Percentiles rank a stretch among this genome's conserved stretches.
These are phyloP conservation scores for Gliomastix tumulicola DNA, from an alignment of 2,329 filamentous ascomycete species.

Conservation along the genomic window DNA sequence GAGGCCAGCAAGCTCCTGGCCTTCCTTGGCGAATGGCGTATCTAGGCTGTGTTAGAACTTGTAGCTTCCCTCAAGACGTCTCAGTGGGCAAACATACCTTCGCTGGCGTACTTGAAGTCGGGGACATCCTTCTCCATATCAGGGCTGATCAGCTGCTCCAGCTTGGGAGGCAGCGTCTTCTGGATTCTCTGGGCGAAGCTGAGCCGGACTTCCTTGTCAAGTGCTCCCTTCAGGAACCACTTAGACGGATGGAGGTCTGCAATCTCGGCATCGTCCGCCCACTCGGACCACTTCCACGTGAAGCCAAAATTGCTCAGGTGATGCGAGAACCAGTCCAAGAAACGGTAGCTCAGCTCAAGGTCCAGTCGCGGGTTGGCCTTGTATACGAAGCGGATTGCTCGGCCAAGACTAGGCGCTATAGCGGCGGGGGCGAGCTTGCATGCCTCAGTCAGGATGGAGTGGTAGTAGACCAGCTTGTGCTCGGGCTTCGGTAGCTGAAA, in stretches of 20 bases:
- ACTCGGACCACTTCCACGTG: conserved; percentile 99
- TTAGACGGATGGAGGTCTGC: conserved; percentile 78
- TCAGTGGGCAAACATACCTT: conserved; percentile 45
- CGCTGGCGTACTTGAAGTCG: conserved; percentile 81
- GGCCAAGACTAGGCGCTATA: conserved; percentile 88
- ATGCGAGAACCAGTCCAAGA: conserved; percentile 96
- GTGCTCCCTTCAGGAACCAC: conserved; percentile 81
- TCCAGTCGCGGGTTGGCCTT: conserved; percentile 77
- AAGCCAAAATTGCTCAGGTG: conserved; percentile 99
- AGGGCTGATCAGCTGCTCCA: conserved; percentile 71
- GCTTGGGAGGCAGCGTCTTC: conserved; percentile 80
- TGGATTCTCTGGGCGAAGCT: conserved; percentile 96
- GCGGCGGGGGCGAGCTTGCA: conserved; percentile 94
- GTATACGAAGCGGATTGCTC: conserved; percentile 89
- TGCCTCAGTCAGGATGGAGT: conserved; percentile 86
- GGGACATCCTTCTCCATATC: conserved; percentile 95
- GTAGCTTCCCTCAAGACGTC: neutral
- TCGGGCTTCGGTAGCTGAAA: conserved; percentile 81
- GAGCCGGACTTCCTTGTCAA: conserved; percentile 95
- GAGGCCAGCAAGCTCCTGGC: conserved; percentile 71
- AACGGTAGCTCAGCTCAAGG: conserved; percentile 77
- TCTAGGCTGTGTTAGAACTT: conserved; percentile 35
- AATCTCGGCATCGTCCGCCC: conserved; percentile 79
- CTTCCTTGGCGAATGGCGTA: conserved; percentile 76
- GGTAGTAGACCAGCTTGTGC: conserved; percentile 95